Evolutionary conservation across 1,139 yeast genomes (phyloP).

Genomic region (Magnusiomyces sp.): DNA sequence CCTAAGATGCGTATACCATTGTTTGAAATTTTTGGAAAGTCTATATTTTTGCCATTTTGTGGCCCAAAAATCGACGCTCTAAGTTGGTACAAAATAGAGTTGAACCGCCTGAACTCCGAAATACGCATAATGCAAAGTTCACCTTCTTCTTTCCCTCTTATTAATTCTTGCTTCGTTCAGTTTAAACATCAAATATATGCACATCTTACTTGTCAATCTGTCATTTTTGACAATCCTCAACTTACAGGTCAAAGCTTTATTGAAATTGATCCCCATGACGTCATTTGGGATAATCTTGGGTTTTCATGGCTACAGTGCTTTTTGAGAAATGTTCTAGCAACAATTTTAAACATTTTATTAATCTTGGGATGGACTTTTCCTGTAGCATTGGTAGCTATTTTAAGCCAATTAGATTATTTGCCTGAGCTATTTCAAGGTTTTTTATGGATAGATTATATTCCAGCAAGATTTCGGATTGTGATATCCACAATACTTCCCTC

Average conservation of each 20-base stretch:
- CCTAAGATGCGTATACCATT: conserved; percentile 16
- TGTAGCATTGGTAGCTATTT: conserved; percentile 72
- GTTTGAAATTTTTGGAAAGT: conserved; percentile 10
- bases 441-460: conserved; percentile 55
- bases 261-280: conserved; percentile 25
- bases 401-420: conserved; percentile 64
- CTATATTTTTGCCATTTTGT: conserved; percentile 13
- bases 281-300: conserved; percentile 26
- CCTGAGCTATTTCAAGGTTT: conserved; percentile 53
- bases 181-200: conserved; percentile 27
- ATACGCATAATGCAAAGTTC: conserved; percentile 20
- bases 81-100: conserved; percentile 21
- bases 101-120: conserved; percentile 23
- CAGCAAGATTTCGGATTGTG: conserved; percentile 48
- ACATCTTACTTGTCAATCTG: conserved; percentile 27
- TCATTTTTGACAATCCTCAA: conserved; percentile 17
- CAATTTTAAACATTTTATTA: conserved; percentile 45
- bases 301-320: conserved; percentile 11
- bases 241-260: conserved; percentile 14
- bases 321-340: conserved; percentile 37
- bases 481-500: conserved; percentile 75
- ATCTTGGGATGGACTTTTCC: conserved; percentile 81
- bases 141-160: conserved; percentile 15
- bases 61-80: conserved; percentile 19
- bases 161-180: conserved; percentile 29